A percentile compares a stretch with the other conserved stretches of the same genome.
phyloP scores from a whole-genome alignment of 768 basidiomycete species.

The Nidularia pulvinata region DNA sequence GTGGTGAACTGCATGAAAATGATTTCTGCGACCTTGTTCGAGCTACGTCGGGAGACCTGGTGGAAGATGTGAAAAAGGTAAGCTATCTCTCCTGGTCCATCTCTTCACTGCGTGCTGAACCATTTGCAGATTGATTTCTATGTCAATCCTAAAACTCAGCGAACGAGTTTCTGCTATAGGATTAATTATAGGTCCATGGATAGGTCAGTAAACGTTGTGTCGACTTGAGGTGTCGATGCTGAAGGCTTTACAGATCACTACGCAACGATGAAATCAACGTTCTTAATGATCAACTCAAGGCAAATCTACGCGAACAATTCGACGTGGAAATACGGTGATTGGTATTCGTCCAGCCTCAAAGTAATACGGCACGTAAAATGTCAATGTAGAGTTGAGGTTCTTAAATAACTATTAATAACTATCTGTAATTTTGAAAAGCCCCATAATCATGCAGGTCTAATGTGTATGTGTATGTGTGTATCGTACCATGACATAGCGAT shows the following conservation, averaged over 20 bases:
- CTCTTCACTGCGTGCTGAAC: neutral
- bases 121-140: constrained; percentile 82
- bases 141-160: constrained; percentile 82
- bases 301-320: constrained; percentile 57
- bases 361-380: too few relatives aligned
- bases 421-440: constrained; percentile 1
- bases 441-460: neutral
- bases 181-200: constrained; percentile 98
- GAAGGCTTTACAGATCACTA: constrained; percentile 55
- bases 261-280: constrained; percentile 88
- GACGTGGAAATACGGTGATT: constrained; percentile 86
- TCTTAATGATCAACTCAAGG: constrained; percentile 66
- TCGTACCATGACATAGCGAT: neutral
- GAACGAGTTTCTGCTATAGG: constrained; percentile 83
- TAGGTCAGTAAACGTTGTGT: constrained; percentile 43
- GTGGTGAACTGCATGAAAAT: constrained; percentile 78
- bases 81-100: neutral
- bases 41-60: constrained; percentile 90
- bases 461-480: neutral
- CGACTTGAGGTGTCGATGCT: too few relatives aligned
- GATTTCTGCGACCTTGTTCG: constrained; percentile 96
- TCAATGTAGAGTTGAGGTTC: neutral
- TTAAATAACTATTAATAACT: constrained; percentile 9
- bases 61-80: constrained; percentile 88
- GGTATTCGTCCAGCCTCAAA: too few relatives aligned